phyloP scores from a whole-genome alignment of 208 protist species.

The Wallacemonas sp. region DNA sequence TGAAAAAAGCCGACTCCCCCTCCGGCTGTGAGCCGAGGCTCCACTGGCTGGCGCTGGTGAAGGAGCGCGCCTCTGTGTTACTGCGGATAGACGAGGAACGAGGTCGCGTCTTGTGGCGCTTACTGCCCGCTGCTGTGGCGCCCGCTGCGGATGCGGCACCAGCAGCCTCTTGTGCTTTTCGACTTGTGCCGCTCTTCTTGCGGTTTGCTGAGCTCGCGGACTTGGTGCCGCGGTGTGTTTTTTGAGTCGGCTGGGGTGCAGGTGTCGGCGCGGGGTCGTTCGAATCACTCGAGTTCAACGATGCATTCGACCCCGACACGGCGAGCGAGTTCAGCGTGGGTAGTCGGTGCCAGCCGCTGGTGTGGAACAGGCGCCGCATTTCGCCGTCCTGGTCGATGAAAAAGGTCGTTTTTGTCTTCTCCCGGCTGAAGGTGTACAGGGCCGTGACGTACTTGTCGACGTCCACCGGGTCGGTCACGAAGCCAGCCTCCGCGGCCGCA shows the following conservation, averaged over 20 bases:
- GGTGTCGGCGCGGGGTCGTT: not conserved
- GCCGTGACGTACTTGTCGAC: conserved; percentile 17
- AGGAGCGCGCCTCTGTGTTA: not conserved
- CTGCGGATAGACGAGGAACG: conserved; percentile 4
- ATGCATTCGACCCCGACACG: not conserved
- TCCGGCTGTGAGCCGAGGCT: conserved; percentile 1
- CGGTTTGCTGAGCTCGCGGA: not conserved
- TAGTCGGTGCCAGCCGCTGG: conserved; percentile 24
- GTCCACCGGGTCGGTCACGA: conserved; percentile 17
- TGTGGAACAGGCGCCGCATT: conserved; percentile 30
- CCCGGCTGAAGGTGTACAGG: conserved; percentile 23
- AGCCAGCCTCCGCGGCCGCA: not conserved
- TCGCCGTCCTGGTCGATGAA: conserved; percentile 34
- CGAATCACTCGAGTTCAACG: not conserved
- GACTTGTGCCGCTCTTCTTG: not conserved
- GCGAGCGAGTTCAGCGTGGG: not conserved
- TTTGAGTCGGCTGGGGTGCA: not conserved
- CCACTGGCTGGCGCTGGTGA: conserved; percentile 11
- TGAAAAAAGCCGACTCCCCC: conserved; percentile 11
- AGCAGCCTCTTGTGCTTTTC: not conserved
- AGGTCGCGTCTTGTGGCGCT: not conserved
- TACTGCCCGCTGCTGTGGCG: not conserved
- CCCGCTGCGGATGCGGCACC: too few relatives aligned
- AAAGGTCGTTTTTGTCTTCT: conserved; percentile 21
- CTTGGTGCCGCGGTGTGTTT: not conserved